These are phyloP conservation scores for Metschnikowia corniflorae DNA, from an alignment of 805 yeast species.

Conservation along the genomic window DNA sequence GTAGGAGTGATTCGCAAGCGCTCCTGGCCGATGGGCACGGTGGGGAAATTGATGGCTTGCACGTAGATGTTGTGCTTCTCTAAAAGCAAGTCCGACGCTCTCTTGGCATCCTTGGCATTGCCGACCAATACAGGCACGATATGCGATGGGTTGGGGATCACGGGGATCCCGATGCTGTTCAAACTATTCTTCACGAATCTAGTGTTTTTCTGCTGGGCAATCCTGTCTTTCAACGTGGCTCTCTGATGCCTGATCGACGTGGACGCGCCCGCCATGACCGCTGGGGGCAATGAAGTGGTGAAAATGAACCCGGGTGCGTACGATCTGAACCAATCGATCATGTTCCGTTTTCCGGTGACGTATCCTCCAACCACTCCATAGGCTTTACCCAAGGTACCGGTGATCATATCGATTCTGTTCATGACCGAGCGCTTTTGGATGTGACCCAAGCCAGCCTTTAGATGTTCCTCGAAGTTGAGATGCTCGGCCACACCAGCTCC, in stretches of 20 bases:
- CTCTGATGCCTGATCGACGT: slow-evolving; percentile 86
- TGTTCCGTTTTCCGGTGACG: slow-evolving; percentile 78
- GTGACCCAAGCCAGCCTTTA: slow-evolving; percentile 55
- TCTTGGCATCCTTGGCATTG: slow-evolving; percentile 87
- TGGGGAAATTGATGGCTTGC: slow-evolving; percentile 98
- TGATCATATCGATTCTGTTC: slow-evolving; percentile 92
- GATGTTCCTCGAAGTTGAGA: slow-evolving; percentile 80
- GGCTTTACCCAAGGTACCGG: slow-evolving; percentile 97
- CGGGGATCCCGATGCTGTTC: slow-evolving; percentile 77
- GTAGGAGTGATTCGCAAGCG: slow-evolving; percentile 98
- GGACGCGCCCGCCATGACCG: slow-evolving; percentile 92
- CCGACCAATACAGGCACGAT: slow-evolving; percentile 95
- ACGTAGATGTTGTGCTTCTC: slow-evolving; percentile 85
- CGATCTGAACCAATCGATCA: slow-evolving; percentile 94
- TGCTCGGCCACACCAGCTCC: slow-evolving; percentile 99
- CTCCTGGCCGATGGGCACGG: slow-evolving; percentile 94
- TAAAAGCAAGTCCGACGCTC: slow-evolving; percentile 85
- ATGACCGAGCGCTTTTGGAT: slow-evolving; percentile 50
- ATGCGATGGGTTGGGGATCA: slow-evolving; percentile 95
- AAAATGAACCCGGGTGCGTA: slow-evolving; percentile 97
- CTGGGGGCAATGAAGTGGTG: slow-evolving; percentile 96
- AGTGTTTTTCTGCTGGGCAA: slow-evolving; percentile 80
- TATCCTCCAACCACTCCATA: slow-evolving; percentile 98
- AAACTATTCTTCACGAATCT: slow-evolving; percentile 77
- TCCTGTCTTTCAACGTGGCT: slow-evolving; percentile 70